phyloP scores from a whole-genome alignment of 2,329 filamentous ascomycete species.

The Zymoseptoria crescenta region DNA sequence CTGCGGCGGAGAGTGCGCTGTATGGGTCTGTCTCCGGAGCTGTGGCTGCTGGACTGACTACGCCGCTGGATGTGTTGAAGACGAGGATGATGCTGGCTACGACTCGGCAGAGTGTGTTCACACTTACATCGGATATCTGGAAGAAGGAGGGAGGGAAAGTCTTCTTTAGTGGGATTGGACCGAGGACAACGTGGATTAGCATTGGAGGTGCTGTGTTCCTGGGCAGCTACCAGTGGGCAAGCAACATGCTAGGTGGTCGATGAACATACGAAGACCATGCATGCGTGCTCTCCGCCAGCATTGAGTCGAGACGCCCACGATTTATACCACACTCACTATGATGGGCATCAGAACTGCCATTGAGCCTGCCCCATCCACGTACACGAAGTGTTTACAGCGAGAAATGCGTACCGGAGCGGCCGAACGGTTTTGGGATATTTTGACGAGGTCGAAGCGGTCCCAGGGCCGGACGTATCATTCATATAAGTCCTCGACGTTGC shows the following conservation, averaged over 20 bases:
- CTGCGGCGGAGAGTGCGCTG: constrained; percentile 69
- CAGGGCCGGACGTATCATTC: neutral
- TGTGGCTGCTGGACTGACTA: constrained; percentile 79
- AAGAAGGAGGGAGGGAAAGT: constrained; percentile 55
- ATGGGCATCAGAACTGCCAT: neutral
- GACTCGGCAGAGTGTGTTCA: constrained; percentile 52
- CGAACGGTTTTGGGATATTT: no score
- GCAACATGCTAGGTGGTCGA: constrained; percentile 59
- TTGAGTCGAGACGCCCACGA: no score
- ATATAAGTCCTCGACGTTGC: neutral
- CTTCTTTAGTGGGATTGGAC: constrained; percentile 71
- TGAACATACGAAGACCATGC: constrained; percentile 2
- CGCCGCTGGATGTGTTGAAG: constrained; percentile 92
- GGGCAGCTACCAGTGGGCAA: constrained; percentile 84
- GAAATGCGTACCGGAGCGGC: neutral
- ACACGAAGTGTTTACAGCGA: neutral
- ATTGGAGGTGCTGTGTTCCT: constrained; percentile 90
- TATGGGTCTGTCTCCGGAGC: constrained; percentile 80
- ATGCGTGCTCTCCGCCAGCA: no score
- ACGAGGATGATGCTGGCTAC: constrained; percentile 88
- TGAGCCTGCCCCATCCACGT: neutral
- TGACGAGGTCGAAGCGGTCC: no score
- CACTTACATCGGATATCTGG: constrained; percentile 58
- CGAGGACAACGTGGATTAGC: constrained; percentile 88
- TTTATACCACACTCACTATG: neutral